These are phyloP conservation scores for Blepharisma japonicum DNA, from an alignment of 73 alveolate species.

Conservation along the genomic window DNA sequence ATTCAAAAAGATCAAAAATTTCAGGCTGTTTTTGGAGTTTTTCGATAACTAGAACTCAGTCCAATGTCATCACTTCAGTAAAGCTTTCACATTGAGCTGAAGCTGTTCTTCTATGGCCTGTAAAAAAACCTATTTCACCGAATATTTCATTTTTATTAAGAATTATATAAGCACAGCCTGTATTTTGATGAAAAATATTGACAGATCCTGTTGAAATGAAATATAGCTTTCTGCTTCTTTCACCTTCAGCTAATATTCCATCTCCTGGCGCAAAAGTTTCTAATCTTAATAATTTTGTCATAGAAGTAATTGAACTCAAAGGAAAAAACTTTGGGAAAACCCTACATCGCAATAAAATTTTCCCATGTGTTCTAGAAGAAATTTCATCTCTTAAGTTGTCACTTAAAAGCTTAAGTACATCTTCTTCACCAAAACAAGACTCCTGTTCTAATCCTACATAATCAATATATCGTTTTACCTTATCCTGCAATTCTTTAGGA, in stretches of 20 bases:
- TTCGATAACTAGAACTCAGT: not conserved
- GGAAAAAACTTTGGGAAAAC: not conserved
- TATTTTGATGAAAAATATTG: not conserved
- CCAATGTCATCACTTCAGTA: not conserved
- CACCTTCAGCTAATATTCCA: not conserved
- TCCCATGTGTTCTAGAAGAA: not conserved
- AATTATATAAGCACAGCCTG: conserved; percentile 1
- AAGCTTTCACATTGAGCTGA: conserved; percentile 1
- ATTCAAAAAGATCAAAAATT: not conserved
- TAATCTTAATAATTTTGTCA: not conserved
- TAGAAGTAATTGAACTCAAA: too few relatives aligned
- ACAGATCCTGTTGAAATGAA: not conserved
- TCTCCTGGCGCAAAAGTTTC: conserved; percentile 29
- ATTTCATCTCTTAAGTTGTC: conserved; percentile 17
- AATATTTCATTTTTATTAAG: not conserved
- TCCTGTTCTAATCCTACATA: not conserved
- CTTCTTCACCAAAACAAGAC: not conserved
- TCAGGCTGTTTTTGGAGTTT: not conserved
- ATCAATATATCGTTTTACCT: not conserved
- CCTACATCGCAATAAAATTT: not conserved
- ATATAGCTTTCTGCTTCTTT: not conserved
- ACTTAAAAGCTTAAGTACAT: not conserved
- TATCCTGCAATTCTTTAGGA: conserved; percentile 2
- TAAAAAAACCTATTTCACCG: conserved; percentile 26
- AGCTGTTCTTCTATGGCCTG: conserved; percentile 8